These are phyloP conservation scores for Mycena latifolia DNA, from an alignment of 768 basidiomycete species.

Conservation along the genomic window DNA sequence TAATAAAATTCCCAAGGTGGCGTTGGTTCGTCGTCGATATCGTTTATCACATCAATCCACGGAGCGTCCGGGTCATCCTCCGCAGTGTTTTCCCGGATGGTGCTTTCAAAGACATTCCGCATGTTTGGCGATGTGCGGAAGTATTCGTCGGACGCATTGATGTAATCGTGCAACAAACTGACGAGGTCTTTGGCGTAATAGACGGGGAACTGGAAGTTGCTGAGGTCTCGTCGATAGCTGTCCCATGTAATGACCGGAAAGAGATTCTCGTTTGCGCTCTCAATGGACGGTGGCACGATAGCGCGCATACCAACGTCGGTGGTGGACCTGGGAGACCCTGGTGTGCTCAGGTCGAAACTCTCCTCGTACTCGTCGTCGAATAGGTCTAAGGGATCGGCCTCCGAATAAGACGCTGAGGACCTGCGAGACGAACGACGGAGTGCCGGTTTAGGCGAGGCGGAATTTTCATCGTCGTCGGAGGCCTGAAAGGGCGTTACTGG, in stretches of 20 bases:
- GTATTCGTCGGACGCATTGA: slow-evolving; percentile 64
- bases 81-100: slow-evolving; percentile 74
- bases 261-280: not conserved
- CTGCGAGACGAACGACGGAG: slow-evolving; percentile 27
- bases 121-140: slow-evolving; percentile 57
- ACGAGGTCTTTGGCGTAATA: slow-evolving; percentile 66
- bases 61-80: slow-evolving; percentile 80
- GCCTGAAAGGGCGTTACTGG: not conserved
- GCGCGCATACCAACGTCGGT: not conserved
- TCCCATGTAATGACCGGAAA: slow-evolving; percentile 53
- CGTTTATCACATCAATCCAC: slow-evolving; percentile 74
- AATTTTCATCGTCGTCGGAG: slow-evolving; percentile 18
- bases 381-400: slow-evolving; percentile 12
- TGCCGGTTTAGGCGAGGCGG: not conserved
- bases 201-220: slow-evolving; percentile 49
- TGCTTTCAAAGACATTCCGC: slow-evolving; percentile 70
- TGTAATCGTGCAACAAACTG: slow-evolving; percentile 71
- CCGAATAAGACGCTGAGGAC: slow-evolving; percentile 13
- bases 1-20: slow-evolving; percentile 93
- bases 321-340: not conserved
- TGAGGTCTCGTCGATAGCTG: slow-evolving; percentile 48
- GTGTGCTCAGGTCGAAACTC: not conserved
- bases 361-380: not conserved
- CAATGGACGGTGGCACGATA: not conserved
- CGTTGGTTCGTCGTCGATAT: slow-evolving; percentile 73